Conservation (phyloP, 164 flowering plant genomes). For the Pachysandra terminalis region DNA sequence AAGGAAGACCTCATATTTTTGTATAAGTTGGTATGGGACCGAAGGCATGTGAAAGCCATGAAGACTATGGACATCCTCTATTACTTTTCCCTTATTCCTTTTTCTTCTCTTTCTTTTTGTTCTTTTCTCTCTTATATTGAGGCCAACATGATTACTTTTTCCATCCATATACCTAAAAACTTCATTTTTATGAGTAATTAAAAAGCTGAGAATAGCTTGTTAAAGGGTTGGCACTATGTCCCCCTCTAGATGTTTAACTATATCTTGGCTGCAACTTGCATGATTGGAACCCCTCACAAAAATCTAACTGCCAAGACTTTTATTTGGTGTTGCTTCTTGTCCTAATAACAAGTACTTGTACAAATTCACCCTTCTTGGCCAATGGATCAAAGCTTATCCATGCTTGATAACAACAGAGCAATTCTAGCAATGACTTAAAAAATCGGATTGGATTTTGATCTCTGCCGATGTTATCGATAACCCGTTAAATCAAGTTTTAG, state of each 20-base stretch:
- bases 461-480: too few species aligned
- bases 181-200: neutral
- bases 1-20: slow-evolving; percentile 26
- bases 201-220: neutral
- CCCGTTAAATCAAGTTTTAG: too few species aligned
- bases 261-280: neutral
- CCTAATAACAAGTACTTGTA: too few species aligned
- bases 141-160: neutral
- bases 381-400: too few species aligned
- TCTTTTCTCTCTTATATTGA: neutral
- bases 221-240: neutral
- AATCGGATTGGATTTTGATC: too few species aligned
- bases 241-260: neutral
- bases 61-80: slow-evolving; percentile 15
- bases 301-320: neutral
- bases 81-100: neutral
- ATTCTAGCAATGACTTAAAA: too few species aligned
- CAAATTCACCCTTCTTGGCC: too few species aligned
- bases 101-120: neutral
- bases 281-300: neutral
- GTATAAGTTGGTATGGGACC: slow-evolving; percentile 29
- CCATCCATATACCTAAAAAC: neutral
- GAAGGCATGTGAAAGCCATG: slow-evolving; percentile 17
- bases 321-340: neutral
- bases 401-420: too few species aligned